A percentile compares a stretch with the other conserved stretches of the same genome.
phyloP scores from a whole-genome alignment of 768 basidiomycete species.

The Phylloporus sp. region DNA sequence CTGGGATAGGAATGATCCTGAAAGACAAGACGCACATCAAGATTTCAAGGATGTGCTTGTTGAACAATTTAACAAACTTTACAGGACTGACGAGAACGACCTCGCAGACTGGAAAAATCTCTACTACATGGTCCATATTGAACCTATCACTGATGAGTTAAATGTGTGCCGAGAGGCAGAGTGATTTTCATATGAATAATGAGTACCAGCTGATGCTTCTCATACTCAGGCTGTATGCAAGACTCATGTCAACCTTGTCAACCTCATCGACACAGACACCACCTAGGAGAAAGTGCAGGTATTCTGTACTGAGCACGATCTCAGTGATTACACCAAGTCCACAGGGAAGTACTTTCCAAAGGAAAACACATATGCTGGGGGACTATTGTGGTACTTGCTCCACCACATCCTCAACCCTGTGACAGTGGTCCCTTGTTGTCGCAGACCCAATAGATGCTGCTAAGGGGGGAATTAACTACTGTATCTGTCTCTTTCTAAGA shows the following conservation, averaged over 20 bases:
- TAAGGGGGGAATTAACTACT: constrained; percentile 10
- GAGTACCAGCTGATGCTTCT: too few species aligned
- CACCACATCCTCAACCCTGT: constrained; percentile 12
- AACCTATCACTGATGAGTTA: constrained; percentile 6
- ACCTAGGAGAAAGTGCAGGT: neutral
- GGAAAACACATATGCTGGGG: constrained; percentile 15
- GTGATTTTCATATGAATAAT: neutral
- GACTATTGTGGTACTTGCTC: constrained; percentile 10
- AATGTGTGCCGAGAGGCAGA: constrained; percentile 11
- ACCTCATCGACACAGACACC: constrained; percentile 11
- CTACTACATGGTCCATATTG: constrained; percentile 2
- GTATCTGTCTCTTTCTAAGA: neutral
- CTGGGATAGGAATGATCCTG: neutral
- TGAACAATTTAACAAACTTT: constrained; percentile 12
- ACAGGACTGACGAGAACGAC: constrained; percentile 5
- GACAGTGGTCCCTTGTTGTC: neutral
- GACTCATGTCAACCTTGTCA: constrained; percentile 13
- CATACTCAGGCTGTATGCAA: neutral
- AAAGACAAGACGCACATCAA: neutral
- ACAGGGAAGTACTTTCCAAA: constrained; percentile 14
- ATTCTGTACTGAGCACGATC: constrained; percentile 6
- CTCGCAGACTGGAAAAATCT: constrained; percentile 11
- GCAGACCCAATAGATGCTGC: constrained; percentile 4
- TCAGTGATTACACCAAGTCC: constrained; percentile 6
- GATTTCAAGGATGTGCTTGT: constrained; percentile 14